phyloP scores from a whole-genome alignment of 139 green algal genomes.

The Marvania coccoides region DNA sequence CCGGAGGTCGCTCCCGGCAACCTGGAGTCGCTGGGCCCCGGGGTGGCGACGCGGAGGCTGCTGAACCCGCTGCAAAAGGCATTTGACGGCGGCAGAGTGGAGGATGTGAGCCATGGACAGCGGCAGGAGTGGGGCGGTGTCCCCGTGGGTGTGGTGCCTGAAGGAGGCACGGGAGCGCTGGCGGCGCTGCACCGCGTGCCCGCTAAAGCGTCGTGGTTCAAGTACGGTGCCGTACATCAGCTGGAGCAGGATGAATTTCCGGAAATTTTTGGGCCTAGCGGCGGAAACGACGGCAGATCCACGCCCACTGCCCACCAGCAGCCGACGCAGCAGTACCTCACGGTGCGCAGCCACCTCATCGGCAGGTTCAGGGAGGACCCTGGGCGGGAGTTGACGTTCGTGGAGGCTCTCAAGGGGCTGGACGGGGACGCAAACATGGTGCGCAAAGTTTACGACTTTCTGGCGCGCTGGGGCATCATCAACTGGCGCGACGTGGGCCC shows the following conservation, averaged over 20 bases:
- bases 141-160: not conserved
- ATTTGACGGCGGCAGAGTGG: constrained; percentile 16
- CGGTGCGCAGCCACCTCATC: constrained; percentile 67
- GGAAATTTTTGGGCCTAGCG: constrained; percentile 51
- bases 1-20: constrained; percentile 13
- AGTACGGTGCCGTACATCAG: constrained; percentile 48
- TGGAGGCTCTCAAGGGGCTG: constrained; percentile 33
- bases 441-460: constrained; percentile 63
- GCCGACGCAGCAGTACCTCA: constrained; percentile 56
- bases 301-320: too few relatives aligned
- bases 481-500: constrained; percentile 48
- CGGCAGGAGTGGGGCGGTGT: not conserved
- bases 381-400: constrained; percentile 52
- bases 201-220: constrained; percentile 64
- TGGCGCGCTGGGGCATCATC: constrained; percentile 83
- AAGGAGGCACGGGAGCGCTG: not conserved
- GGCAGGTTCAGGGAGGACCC: constrained; percentile 42
- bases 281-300: not conserved
- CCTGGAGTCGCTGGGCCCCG: constrained; percentile 6
- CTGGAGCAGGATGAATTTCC: constrained; percentile 50
- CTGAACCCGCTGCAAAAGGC: constrained; percentile 22
- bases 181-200: constrained; percentile 50
- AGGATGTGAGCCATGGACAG: constrained; percentile 36
- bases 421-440: constrained; percentile 54
- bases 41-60: constrained; percentile 18